Evolutionary conservation across 371 early-diverging fungal genomes (phyloP), one percentile per base, ranked within the genome.

Genomic region (Circinella umbellata): DNA sequence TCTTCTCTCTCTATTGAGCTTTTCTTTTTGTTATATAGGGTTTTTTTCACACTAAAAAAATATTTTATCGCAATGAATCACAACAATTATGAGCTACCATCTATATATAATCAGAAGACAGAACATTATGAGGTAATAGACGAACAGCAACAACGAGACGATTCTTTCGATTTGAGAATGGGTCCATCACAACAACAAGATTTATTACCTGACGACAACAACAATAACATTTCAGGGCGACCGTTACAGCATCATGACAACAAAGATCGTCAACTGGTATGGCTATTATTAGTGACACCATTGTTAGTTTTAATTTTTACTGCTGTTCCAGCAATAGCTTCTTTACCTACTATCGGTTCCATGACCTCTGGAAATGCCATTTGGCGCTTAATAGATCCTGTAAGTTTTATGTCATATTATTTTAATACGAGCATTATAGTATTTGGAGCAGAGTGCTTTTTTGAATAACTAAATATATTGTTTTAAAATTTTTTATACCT

Each of bases 361-460:
- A 80, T 80, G 84, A 82, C 82, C 48, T 39, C 79, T 18, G 84
- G 84, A 3, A 75, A 84, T 48, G 67, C 80, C 15, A 69, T 84
- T 4, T 84, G 74, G 74, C 73, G 84, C 27, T 61, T 84, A 9
- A 79, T 84, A 60, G 84, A 84, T 55, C 84, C 84, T 1, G n/a
- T 82, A 59, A 37, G 69, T 63, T 37, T 3, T 1, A 27, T 27
- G 27, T 27, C 27, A 27, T 27, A 27, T 27, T 27, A 27, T 27
- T 27, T 2, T 1, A 27, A 27, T 27, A 27, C 27, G 27, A 27
- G 27, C 27, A 27, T 27, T 2, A 27, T 27, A 27, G 2, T 27
- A 27, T 27, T 27, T 27, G 27, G 27, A 27, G 27, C 27, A 27
- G 27, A 27, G 27, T 27, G 27, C 27, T 2, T 27, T 27, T 27